Evolutionary conservation across 164 flowering plant species (phyloP), one percentile per base, ranked within the genome.

Genomic region (Nymphaea colorata): DNA sequence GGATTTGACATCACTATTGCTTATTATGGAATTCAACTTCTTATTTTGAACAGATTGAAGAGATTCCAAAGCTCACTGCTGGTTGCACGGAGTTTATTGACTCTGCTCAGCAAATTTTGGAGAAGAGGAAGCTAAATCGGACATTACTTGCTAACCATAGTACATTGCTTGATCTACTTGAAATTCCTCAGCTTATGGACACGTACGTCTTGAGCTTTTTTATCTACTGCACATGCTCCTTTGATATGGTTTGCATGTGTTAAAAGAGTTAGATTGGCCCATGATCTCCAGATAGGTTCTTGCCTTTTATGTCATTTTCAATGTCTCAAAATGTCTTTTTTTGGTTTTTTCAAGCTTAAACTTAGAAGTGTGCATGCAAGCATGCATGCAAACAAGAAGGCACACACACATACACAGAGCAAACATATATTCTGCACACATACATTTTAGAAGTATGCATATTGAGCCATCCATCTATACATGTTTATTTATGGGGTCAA

Each of bases 161-260:
- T 79, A 92, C 96, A 76, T 77, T 94, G 82, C 98, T 94, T 73
- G 99, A 94, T 84, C 82, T 94, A 83, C 98, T 94, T 70, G 99
- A 94, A 81, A 94, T 94, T 73, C 99, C 99, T 77, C 99, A 94
- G 82, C 96, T 94, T 71, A 91, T 94, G 98, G 99, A 94, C 86
- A 92, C 99, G 99, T 94, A 86, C 74, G 93, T 85, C 57, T 3
- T 51, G 57, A 15, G 3, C 14, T 51, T 51, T 51, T 15, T 51
- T 51, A 3, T 5, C 36, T 25, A 25, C 36, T 25, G 36, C 36
- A 25, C 36, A 25, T 51, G 57, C 12, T 51, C 12, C 8, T 15
- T 51, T 51, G 3, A 51, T 51, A 10, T 51, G 8, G 12, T 51
- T 15, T 51, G 57, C 57, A 51, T 51, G 14, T 7, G 57, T 8